Evolutionary conservation across 2,329 filamentous ascomycete species (phyloP).

Genomic region (Chaetomium globosum): DNA sequence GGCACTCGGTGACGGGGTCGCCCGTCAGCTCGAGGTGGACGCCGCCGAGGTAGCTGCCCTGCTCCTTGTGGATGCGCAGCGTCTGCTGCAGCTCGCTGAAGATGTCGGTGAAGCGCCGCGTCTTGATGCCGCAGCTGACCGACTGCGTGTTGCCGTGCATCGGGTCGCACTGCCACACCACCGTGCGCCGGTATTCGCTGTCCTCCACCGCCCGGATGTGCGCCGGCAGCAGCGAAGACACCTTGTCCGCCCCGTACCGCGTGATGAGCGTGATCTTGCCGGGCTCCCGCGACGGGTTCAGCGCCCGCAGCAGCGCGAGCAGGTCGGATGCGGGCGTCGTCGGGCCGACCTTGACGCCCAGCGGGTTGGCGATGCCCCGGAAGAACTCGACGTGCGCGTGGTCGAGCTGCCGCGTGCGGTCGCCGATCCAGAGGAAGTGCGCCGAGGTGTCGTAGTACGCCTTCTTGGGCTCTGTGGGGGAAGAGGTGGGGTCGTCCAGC

Average conservation of each 20-base stretch:
- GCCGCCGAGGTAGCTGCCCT: constrained; percentile 85
- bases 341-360: constrained; percentile 94
- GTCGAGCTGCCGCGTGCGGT: constrained; percentile 90
- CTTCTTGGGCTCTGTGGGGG: constrained; percentile 49
- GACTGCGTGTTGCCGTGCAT: constrained; percentile 85
- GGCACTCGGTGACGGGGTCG: constrained; percentile 93
- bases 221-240: constrained; percentile 72
- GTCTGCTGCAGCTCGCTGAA: constrained; percentile 83
- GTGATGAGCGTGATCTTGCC: constrained; percentile 97
- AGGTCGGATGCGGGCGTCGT: constrained; percentile 78
- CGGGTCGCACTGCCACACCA: constrained; percentile 98
- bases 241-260: constrained; percentile 81
- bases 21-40: constrained; percentile 95
- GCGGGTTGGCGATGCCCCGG: constrained; percentile 91
- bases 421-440: constrained; percentile 98
- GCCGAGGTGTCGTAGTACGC: constrained; percentile 92
- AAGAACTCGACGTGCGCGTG: constrained; percentile 97
- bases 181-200: constrained; percentile 66
- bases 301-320: constrained; percentile 74
- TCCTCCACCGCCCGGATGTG: constrained; percentile 89
- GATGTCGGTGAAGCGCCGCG: constrained; percentile 86
- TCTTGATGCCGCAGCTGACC: constrained; percentile 81
- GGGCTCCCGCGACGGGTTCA: constrained; percentile 79
- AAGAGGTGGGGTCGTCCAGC: constrained; percentile 54
- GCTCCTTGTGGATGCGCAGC: constrained; percentile 78